phyloP scores from a whole-genome alignment of 495 filamentous ascomycete species.

The Apiosordaria backusii region DNA sequence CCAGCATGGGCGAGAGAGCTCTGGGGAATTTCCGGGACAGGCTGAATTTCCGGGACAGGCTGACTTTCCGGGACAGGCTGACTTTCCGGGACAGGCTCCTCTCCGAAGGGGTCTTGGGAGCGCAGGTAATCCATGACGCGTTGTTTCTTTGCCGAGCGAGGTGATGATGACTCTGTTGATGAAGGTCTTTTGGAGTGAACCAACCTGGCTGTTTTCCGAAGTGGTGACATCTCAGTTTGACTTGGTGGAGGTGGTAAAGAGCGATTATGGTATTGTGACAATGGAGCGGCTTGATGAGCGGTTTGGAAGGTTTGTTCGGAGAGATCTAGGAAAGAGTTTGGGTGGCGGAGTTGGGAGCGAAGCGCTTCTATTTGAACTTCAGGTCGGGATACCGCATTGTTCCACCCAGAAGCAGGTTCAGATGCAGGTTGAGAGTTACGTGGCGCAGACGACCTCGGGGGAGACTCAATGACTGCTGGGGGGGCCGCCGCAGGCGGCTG shows the following conservation, averaged over 20 bases:
- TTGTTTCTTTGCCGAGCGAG: constrained; percentile 10
- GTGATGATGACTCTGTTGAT: background rate
- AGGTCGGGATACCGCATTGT: background rate
- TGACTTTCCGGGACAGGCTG: no score
- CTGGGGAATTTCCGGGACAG: background rate
- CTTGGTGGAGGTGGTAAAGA: background rate
- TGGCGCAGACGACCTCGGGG: background rate
- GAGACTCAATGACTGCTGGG: background rate
- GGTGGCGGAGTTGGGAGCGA: background rate
- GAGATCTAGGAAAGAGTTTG: background rate
- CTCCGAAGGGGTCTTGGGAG: background rate
- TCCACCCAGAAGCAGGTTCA: background rate
- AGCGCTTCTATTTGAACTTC: background rate
- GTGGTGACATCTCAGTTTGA: background rate
- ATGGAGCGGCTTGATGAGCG: background rate
- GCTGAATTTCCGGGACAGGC: no score
- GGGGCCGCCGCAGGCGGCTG: background rate
- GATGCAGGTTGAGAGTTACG: background rate
- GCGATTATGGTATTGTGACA: background rate
- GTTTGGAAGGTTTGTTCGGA: background rate
- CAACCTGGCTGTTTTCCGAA: constrained; percentile 20
- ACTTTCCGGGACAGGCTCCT: background rate
- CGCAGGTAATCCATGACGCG: constrained; percentile 5
- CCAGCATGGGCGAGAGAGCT: background rate
- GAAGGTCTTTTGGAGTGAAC: constrained; percentile 8